These are phyloP conservation scores for Candida chauliodis DNA, from an alignment of 805 yeast species.

Conservation along the genomic window DNA sequence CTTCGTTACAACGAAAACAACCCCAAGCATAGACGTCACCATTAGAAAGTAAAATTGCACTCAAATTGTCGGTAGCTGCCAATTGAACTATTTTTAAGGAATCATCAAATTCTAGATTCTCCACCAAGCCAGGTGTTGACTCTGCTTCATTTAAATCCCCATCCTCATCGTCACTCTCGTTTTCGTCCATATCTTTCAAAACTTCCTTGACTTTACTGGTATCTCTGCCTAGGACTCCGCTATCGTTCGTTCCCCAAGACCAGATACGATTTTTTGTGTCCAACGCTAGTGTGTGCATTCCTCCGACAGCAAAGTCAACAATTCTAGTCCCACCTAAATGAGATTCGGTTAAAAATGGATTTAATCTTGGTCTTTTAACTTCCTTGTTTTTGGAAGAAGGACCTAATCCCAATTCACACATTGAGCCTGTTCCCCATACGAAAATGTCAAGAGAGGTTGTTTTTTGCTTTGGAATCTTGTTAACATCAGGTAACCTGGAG, in stretches of 20 bases:
- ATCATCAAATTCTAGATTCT: conserved; percentile 48
- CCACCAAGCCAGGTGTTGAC: conserved; percentile 82
- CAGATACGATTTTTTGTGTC: conserved; percentile 77
- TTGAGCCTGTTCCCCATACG: conserved; percentile 95
- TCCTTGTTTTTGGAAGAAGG: conserved; percentile 89
- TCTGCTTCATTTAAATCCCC: conserved; percentile 87
- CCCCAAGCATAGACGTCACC: conserved; percentile 99
- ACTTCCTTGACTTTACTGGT: conserved; percentile 60
- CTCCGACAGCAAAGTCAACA: conserved; percentile 90
- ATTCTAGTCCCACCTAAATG: conserved; percentile 51
- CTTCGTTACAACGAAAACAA: conserved; percentile 91
- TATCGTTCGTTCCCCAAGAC: conserved; percentile 98
- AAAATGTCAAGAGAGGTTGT: conserved; percentile 65
- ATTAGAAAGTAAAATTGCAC: conserved; percentile 71
- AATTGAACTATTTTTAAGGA: conserved; percentile 62
- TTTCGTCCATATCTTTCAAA: conserved; percentile 62
- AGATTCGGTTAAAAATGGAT: conserved; percentile 65
- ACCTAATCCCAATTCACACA: conserved; percentile 98
- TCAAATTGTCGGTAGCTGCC: conserved; percentile 89
- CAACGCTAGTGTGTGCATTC: conserved; percentile 87
- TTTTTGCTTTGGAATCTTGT: conserved; percentile 35
- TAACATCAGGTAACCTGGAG: conserved; percentile 44
- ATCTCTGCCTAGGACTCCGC: conserved; percentile 87
- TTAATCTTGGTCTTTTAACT: conserved; percentile 92
- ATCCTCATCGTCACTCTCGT: conserved; percentile 56